Conservation (phyloP, 169 alveolate species). For the Plasmodium reichenowi region DNA sequence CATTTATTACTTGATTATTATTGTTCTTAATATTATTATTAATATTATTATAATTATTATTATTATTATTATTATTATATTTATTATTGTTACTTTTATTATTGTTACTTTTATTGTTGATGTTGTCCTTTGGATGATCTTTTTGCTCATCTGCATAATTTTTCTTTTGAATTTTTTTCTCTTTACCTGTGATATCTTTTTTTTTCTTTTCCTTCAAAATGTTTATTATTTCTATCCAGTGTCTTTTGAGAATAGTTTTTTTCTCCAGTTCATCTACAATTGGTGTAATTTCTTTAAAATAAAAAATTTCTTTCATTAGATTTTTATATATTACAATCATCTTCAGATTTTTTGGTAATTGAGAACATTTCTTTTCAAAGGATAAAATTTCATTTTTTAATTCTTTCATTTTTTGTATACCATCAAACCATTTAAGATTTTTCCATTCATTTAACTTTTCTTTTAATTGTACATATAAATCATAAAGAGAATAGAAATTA, state of each 20-base stretch:
- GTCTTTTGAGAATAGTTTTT: conserved; percentile 93
- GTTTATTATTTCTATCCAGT: conserved; percentile 91
- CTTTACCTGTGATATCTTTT: conserved; percentile 73
- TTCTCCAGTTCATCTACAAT: conserved; percentile 92
- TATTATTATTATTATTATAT: conserved; percentile 43
- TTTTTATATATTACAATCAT: conserved; percentile 75
- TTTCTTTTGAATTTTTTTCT: conserved; percentile 86
- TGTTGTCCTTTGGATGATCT: not conserved
- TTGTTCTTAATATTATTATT: conserved; percentile 35
- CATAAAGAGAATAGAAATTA: conserved; percentile 93
- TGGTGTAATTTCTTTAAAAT: conserved; percentile 88
- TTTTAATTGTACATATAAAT: conserved; percentile 86
- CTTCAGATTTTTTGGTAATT: conserved; percentile 76
- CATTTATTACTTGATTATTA: not conserved
- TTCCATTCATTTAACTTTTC: conserved; percentile 86
- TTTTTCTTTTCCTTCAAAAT: conserved; percentile 69
- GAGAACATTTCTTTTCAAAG: conserved; percentile 87
- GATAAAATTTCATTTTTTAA: conserved; percentile 92
- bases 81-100: not conserved
- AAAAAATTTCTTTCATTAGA: conserved; percentile 60
- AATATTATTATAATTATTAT: not conserved
- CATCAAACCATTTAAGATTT: conserved; percentile 94
- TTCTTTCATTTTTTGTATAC: conserved; percentile 95
- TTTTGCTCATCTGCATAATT: not conserved
- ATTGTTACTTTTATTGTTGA: not conserved